Evolutionary conservation across 2,329 filamentous ascomycete species (phyloP), one percentile per base, ranked within the genome.

Genomic region (Curvularia spicifera): DNA sequence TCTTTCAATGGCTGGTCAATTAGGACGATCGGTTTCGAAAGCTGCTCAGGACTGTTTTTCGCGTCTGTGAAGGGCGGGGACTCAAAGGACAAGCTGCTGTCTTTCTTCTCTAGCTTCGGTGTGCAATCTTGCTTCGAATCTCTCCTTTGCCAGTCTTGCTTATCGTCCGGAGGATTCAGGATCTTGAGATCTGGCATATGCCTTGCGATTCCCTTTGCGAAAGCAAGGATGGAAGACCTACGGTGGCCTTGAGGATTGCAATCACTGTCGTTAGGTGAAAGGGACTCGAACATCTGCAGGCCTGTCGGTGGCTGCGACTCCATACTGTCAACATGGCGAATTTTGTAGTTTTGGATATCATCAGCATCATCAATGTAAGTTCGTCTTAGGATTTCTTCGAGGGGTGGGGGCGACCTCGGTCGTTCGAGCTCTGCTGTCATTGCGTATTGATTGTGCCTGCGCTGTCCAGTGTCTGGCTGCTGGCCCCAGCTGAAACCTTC

Each of bases 401-500:
- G 58, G 1, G 63, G 55, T 7, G 70, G 69, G 7, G 70, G 67
- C 24, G 65, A 62, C 5, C 29, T 43, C 42, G 50, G 49, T 12
- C 55, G 31, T 22, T 45, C 13, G 29, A 60, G 50, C 39, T 59
- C 51, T 33, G 59, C 64, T n/a, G 65, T 60, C 46, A 66, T 44
- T 10, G 64, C 61, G 53, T 65, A 55, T 15, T 51, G 57, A 51
- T 26, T 56, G 10, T 57, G 43, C 26, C 31, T 59, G 18, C 51
- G 44, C 3, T 65, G 62, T 7, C 63, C 62, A 7, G 26, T 9
- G 5, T 37, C 31, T 22, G 57, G 18, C 37, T 44, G 61, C 33
- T 52, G 31, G 6, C 62, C 66, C 67, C 68, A 72, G 10, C 53
- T 67, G n/a, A 74, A 69, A 28, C 70, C 68, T 42, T 69, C 66